Evolutionary conservation across 768 basidiomycete species (phyloP), one percentile per base, ranked within the genome.

Genomic region (Psilocybe tampanensis): DNA sequence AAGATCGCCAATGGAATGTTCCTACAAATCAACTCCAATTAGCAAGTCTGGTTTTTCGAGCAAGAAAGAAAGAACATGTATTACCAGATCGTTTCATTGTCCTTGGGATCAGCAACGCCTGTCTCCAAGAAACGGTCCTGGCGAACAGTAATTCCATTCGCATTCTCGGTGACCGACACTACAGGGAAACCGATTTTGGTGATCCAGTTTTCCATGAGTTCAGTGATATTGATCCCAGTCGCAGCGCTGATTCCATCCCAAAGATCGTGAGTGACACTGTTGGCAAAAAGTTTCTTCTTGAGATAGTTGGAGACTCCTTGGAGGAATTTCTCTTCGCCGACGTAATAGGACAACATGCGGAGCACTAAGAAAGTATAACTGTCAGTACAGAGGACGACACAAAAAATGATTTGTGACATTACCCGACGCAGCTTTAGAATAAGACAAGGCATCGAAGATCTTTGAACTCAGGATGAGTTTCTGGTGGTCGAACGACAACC

Each of bases 101-200:
- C 92, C 68, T 92, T 84, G 9, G 84, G 83, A 64, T 87, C 84
- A 8, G 85, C 86, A 59, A 81, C 82, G 0, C 94, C 95, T 0
- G 88, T 90, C 67, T 92, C 89, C 45, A 98, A 76, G 82, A 97
- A 98, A 18, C 97, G 82, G 68, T 97, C 92, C 73, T 98, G 97
- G 32, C 86, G 85, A 52, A 98, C 80, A 54, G 78, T 80, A 64
- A 99, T 86, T 9, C 88, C 88, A 43, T 80, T 82, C 0, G 77
- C 70, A 12, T 78, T 82, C 72, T 98, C 95, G 1, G 85, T 89
- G 44, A 98, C 92, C 29, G 86, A 90, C 54, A 98, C 70, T 22
- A 98, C 86, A 1, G 97, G 97, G 78, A 89, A 98, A 15, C 97
- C 97, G 44, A 80, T 77, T 79, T 93, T 90, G 52, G 85, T 82